Conservation (phyloP, 202 grass and related monocot species). For the Schoenoplectus triqueter region DNA sequence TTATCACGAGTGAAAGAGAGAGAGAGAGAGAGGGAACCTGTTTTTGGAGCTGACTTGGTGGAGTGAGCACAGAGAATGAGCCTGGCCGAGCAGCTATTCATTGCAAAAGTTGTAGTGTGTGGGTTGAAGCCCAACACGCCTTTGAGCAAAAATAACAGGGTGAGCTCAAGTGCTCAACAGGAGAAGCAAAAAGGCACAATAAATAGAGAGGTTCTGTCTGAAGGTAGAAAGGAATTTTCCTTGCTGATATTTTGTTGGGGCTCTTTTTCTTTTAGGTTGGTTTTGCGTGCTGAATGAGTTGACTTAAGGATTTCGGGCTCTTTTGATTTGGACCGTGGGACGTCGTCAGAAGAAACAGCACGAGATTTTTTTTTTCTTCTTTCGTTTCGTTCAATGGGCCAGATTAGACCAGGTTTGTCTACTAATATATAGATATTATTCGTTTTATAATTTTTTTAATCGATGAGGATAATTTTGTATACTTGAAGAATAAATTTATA, state of each 20-base stretch:
- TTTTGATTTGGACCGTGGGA: slow-evolving; percentile 15
- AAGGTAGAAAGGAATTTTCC: background rate
- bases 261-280: background rate
- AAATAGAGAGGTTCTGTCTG: background rate
- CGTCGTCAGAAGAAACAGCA: background rate
- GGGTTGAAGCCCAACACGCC: slow-evolving; percentile 18
- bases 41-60: slow-evolving; percentile 33
- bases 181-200: background rate
- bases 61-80: slow-evolving; percentile 33
- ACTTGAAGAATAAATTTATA: too few relatives aligned
- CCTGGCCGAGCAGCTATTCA: slow-evolving; percentile 30
- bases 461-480: too few relatives aligned
- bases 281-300: background rate
- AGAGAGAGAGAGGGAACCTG: slow-evolving; percentile 8
- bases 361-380: background rate
- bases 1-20: background rate
- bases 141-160: background rate
- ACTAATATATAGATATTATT: too few relatives aligned
- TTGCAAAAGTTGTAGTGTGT: slow-evolving; percentile 19
- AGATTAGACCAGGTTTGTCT: too few relatives aligned
- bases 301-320: background rate
- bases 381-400: background rate
- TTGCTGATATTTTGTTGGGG: background rate
- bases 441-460: too few relatives aligned
- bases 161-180: background rate